Conservation (phyloP, 208 protist genomes). For the Leishmania mexicana region DNA sequence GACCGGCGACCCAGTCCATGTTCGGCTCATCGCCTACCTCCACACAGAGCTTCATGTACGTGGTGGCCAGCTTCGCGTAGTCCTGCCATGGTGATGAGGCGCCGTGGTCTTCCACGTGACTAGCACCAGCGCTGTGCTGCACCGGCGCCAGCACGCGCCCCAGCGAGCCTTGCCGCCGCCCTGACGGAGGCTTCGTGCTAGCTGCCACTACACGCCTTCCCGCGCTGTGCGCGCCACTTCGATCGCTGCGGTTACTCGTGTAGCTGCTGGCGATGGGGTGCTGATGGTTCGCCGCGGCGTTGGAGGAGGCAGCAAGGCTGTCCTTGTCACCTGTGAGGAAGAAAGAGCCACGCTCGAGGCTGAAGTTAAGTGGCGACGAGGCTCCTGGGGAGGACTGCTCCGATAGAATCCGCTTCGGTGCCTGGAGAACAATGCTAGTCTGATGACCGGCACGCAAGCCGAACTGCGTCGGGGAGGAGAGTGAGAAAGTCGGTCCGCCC, state of each 20-base stretch:
- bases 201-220: neutral
- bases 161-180: slow-evolving; percentile 7
- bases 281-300: neutral
- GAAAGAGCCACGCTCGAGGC: slow-evolving; percentile 18
- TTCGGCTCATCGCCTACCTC: slow-evolving; percentile 65
- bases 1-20: slow-evolving; percentile 51
- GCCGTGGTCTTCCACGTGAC: neutral
- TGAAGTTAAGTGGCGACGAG: slow-evolving; percentile 27
- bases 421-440: neutral
- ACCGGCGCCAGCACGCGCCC: slow-evolving; percentile 16
- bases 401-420: slow-evolving; percentile 11
- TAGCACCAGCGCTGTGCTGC: slow-evolving; percentile 1
- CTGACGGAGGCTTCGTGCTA: slow-evolving; percentile 20
- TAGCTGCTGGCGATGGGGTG: slow-evolving; percentile 5
- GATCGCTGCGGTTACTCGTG: neutral
- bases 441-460: neutral
- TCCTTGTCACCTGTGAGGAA: slow-evolving; percentile 18
- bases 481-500: slow-evolving; percentile 12
- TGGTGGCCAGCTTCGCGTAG: slow-evolving; percentile 39
- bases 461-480: slow-evolving; percentile 17
- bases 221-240: neutral
- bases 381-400: slow-evolving; percentile 21
- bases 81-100: slow-evolving; percentile 5
- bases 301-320: neutral
- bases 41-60: slow-evolving; percentile 56